Evolutionary conservation across 108 stramenopile species (phyloP), one percentile per base, ranked within the genome.

Genomic region (Stephanodiscus triporus): DNA sequence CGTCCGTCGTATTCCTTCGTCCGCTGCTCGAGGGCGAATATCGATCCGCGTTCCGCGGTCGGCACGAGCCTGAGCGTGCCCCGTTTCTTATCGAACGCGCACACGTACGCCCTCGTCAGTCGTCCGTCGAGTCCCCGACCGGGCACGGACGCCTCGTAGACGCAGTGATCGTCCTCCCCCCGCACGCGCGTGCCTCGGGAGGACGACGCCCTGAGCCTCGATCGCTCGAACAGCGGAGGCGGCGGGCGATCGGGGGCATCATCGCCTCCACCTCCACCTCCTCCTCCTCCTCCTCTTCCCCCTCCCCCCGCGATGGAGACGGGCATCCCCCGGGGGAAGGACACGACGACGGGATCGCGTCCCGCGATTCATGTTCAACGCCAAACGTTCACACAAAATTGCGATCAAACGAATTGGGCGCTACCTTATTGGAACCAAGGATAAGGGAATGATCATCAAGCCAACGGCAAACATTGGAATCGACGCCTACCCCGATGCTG

Each of bases 11-110:
- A 95, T 19, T 77, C 65, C 22, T 80, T 84, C 23, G 92, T 84
- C 4, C 70, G 59, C 62, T 95, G 94, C 22, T 85, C 75, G 37
- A 95, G 56, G 5, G 91, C 73, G 73, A 89, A 92, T 7, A 90
- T 87, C 23, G 85, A 80, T 34, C 91, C 91, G 19, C 75, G 70
- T 13, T 84, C 83, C 14, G 91, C 90, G 17, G 86, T 73, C 36
- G 85, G 81, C 0, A 70, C 53, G 49, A 92, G 43, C 45, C 75
- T 78, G 20, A 92, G 29, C 14, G 85, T 86, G 0, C 78, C 71
- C 10, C 55, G 55, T 47, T 72, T 63, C 49, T 87, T 88, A 75
- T 95, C 78, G 63, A 87, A 88, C 2, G 90, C 66, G 16, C 80
- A 88, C 9, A 95, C 85, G 60, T 85, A 87, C 8, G 88, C 32